Evolutionary conservation across 2,329 filamentous ascomycete genomes (phyloP).

Genomic region (Polytolypa hystricis): DNA sequence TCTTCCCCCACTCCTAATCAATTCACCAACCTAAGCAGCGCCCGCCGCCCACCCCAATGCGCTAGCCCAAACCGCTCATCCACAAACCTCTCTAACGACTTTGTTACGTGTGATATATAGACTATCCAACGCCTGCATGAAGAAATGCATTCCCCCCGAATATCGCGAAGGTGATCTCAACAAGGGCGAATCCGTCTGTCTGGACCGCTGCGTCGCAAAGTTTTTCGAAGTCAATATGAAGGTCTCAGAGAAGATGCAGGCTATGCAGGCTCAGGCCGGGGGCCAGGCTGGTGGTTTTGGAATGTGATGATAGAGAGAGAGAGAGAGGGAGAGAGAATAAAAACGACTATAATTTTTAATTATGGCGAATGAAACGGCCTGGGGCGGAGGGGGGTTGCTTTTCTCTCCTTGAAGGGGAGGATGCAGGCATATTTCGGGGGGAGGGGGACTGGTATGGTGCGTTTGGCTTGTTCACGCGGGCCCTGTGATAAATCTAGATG

Average conservation of each 20-base stretch:
- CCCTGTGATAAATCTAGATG: too few species aligned
- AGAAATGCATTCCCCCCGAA: conserved; percentile 83
- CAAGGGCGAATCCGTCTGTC: conserved; percentile 97
- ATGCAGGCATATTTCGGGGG: too few species aligned
- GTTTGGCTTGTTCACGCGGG: too few species aligned
- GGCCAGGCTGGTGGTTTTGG: conserved; percentile 49
- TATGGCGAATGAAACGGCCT: too few species aligned
- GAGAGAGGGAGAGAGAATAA: conserved; percentile 3
- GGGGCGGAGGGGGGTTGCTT: too few species aligned
- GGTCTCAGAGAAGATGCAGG: conserved; percentile 93
- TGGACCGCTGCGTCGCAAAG: conserved; percentile 93
- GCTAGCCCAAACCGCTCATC: not conserved
- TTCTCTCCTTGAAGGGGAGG: too few species aligned
- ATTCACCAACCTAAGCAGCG: not conserved
- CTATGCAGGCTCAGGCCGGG: conserved; percentile 80
- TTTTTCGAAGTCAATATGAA: conserved; percentile 99
- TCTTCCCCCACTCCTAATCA: too few species aligned
- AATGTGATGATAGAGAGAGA: conserved; percentile 34
- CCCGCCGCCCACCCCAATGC: not conserved
- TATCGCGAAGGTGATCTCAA: conserved; percentile 96
- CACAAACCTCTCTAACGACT: too few species aligned
- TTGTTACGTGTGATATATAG: too few species aligned
- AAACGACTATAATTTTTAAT: too few species aligned
- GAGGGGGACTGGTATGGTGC: too few species aligned
- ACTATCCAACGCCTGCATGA: conserved; percentile 83